Conservation (phyloP, 2,329 filamentous ascomycete species). For the Whalleya microplaca region DNA sequence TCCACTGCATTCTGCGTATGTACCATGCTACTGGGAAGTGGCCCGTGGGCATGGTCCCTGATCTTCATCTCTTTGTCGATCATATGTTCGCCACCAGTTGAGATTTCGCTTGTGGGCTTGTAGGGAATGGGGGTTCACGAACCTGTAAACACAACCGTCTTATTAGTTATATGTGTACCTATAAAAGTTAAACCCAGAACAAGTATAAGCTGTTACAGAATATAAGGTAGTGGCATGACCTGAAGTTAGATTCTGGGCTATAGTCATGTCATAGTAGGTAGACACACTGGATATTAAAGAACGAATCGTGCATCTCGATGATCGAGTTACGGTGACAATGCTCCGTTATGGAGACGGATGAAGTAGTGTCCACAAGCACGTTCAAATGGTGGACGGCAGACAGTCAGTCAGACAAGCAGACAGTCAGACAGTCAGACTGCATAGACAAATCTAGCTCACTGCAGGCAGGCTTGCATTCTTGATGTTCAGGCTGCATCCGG, state of each 20-base stretch:
- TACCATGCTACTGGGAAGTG: constrained; percentile 20
- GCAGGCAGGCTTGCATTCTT: not conserved
- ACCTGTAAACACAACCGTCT: too few relatives aligned
- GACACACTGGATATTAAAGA: not conserved
- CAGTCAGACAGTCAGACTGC: not conserved
- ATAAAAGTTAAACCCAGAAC: too few relatives aligned
- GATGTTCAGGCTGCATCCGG: constrained; percentile 1
- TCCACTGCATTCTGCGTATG: constrained; percentile 18
- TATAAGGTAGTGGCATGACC: too few relatives aligned
- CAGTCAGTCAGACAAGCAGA: too few relatives aligned
- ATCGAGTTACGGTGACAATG: not conserved
- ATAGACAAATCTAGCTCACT: not conserved
- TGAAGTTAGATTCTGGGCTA: not conserved
- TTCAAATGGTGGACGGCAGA: not conserved
- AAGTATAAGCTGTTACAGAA: too few relatives aligned
- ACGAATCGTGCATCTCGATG: not conserved
- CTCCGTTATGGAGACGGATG: not conserved
- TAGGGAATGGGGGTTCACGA: too few relatives aligned
- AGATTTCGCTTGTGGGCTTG: constrained; percentile 3
- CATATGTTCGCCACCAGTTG: constrained; percentile 22
- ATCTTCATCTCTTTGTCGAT: constrained; percentile 26
- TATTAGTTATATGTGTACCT: too few relatives aligned
- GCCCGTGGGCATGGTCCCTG: constrained; percentile 8
- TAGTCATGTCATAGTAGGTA: not conserved
- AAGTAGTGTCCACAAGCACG: not conserved